Evolutionary conservation across 2,329 filamentous ascomycete species (phyloP), one percentile per base, ranked within the genome.

Genomic region (Neospermospora avenae): DNA sequence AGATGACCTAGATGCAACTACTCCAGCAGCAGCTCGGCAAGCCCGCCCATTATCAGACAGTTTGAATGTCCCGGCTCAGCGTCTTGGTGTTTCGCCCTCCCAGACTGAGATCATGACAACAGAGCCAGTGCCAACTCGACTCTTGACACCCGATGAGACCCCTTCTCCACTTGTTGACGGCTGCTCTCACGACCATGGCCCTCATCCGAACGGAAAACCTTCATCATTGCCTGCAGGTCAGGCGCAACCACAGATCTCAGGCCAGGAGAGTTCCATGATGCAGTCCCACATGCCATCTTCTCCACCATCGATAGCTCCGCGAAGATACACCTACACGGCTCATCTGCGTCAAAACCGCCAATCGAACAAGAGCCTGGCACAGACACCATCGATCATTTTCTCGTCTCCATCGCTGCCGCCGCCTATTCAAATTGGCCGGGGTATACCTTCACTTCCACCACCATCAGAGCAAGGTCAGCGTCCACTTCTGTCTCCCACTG

Each of bases 351-450:
- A 71, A 37, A 63, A 70, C 57, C 65, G 62, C 28, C 57, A 68
- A 22, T 56, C 67, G 37, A 59, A 68, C 48, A 62, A 65, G 20
- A 61, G 65, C 42, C 44, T 62, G 13, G 65, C 65, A 31, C 66
- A 71, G 54, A 72, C 70, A 7, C 70, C 70, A 28, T 69, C 69
- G 10, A 72, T 72, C 14, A 49, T 69, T 7, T 73, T 73, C 57
- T 72, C 71, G 14, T 73, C 72, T 18, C 72, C 71, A 41, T 63
- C 69, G 18, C 64, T 72, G 48, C 71, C 70, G 24, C 69, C 70
- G 20, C 69, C 64, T 31, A 63, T 69, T 45, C 65, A 64, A 20
- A 57, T 61, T 16, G 51, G 53, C 28, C 63, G 59, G 52, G 60
- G 54, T 20, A 62, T 67, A 35, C 45, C 60, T 41, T 37, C 58